These are phyloP conservation scores for Theileria equi DNA, from an alignment of 169 alveolate species.

Conservation along the genomic window DNA sequence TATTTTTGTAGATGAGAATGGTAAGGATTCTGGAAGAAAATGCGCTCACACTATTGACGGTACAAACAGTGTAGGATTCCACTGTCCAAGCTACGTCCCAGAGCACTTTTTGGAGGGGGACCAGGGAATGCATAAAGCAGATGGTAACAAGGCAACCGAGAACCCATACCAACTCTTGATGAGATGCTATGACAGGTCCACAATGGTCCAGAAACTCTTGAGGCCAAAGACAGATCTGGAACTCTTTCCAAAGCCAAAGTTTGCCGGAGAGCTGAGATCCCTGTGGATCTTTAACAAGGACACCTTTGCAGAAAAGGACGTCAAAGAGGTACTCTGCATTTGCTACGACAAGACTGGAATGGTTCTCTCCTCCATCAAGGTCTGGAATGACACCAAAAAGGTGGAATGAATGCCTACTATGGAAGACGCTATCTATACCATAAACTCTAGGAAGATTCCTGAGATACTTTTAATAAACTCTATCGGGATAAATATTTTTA, in stretches of 20 bases:
- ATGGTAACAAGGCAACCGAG: background rate
- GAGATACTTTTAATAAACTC: too few relatives aligned
- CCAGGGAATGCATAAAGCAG: constrained; percentile 18
- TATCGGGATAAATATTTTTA: too few relatives aligned
- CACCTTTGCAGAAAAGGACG: constrained; percentile 6
- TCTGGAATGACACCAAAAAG: too few relatives aligned
- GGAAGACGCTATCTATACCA: too few relatives aligned
- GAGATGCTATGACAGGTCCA: constrained; percentile 24
- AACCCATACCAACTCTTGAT: constrained; percentile 42
- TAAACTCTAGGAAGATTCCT: too few relatives aligned
- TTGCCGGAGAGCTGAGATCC: constrained; percentile 40
- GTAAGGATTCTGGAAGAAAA: background rate
- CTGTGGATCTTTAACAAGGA: constrained; percentile 33
- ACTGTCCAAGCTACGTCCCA: constrained; percentile 43
- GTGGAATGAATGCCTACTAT: too few relatives aligned
- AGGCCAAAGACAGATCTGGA: background rate
- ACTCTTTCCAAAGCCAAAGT: background rate
- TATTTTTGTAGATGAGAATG: constrained; percentile 21
- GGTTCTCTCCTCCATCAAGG: background rate
- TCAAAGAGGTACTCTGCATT: background rate
- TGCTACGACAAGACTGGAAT: constrained; percentile 7
- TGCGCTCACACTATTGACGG: constrained; percentile 17
- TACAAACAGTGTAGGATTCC: constrained; percentile 10
- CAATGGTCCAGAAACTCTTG: background rate
- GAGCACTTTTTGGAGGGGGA: constrained; percentile 42